These are phyloP conservation scores for Solanum etuberosum DNA, from an alignment of 257 asterid species.

Conservation along the genomic window DNA sequence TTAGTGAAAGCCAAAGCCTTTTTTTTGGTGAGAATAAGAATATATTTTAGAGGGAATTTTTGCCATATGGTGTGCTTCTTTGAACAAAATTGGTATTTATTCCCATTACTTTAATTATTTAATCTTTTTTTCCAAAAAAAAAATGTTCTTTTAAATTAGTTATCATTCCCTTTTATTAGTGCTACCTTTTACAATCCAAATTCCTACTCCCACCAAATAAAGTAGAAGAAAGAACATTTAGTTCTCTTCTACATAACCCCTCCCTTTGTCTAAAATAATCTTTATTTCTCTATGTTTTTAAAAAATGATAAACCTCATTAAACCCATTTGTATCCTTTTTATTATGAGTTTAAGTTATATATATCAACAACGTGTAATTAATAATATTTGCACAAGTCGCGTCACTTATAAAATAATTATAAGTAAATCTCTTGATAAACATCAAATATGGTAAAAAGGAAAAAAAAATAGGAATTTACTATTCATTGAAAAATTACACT, in stretches of 20 bases:
- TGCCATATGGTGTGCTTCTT: not conserved
- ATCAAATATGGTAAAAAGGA: not conserved
- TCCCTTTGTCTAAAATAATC: not conserved
- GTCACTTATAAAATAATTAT: not conserved
- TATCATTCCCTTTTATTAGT: not conserved
- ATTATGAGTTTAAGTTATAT: not conserved
- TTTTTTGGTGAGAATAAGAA: slow-evolving; percentile 5
- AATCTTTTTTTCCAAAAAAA: not conserved
- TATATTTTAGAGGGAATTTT: slow-evolving; percentile 2
- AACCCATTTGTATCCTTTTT: not conserved
- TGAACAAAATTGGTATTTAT: slow-evolving; percentile 22
- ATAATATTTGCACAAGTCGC: not conserved
- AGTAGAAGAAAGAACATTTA: not conserved
- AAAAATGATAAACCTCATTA: not conserved
- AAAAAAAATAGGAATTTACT: too few relatives aligned
- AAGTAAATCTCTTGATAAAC: not conserved
- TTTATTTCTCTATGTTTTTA: not conserved
- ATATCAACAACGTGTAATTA: not conserved
- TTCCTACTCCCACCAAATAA: slow-evolving; percentile 19
- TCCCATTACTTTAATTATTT: slow-evolving; percentile 3
- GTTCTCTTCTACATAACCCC: not conserved
- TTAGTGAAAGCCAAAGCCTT: not conserved
- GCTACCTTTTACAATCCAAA: slow-evolving; percentile 1
- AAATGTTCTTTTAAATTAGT: not conserved
- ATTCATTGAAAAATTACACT: not conserved